These are phyloP conservation scores for Narthecium ossifragum DNA, from an alignment of 106 monocot species.

Conservation along the genomic window DNA sequence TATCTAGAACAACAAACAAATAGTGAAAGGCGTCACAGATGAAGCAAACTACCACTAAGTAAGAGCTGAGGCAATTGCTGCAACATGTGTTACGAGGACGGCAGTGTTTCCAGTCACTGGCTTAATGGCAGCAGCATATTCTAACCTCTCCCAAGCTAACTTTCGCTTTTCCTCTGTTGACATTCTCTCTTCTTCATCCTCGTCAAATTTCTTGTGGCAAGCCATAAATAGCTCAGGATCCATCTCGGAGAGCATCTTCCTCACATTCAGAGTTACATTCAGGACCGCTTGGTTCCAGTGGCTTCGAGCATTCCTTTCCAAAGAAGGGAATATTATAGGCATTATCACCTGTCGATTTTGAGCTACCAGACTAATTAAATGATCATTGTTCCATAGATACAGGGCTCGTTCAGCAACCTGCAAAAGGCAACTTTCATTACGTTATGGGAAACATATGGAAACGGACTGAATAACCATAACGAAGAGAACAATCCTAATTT, in stretches of 20 bases:
- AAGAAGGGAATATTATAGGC: conserved; percentile 62
- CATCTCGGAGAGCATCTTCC: conserved; percentile 82
- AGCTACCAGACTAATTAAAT: conserved; percentile 56
- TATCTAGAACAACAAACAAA: neutral
- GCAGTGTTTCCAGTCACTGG: conserved; percentile 79
- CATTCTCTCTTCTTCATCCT: conserved; percentile 47
- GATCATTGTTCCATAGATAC: conserved; percentile 91
- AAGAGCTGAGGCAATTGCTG: conserved; percentile 14
- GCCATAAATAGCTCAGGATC: conserved; percentile 63
- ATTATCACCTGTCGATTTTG: conserved; percentile 66
- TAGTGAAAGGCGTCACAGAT: neutral
- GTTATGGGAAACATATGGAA: no score
- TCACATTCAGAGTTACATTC: conserved; percentile 67
- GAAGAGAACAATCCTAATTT: no score
- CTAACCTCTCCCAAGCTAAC: conserved; percentile 57
- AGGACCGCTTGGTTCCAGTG: conserved; percentile 87
- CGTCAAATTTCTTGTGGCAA: conserved; percentile 47
- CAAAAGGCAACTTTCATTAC: conserved; percentile 1
- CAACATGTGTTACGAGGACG: conserved; percentile 55
- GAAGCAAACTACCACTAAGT: neutral
- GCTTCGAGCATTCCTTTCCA: conserved; percentile 49
- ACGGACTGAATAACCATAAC: no score
- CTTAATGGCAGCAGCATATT: conserved; percentile 48
- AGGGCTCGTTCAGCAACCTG: conserved; percentile 91
- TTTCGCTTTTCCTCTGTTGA: conserved; percentile 42